Conservation (phyloP, 176 grass and related monocot genomes). For the Carex kokanica region DNA sequence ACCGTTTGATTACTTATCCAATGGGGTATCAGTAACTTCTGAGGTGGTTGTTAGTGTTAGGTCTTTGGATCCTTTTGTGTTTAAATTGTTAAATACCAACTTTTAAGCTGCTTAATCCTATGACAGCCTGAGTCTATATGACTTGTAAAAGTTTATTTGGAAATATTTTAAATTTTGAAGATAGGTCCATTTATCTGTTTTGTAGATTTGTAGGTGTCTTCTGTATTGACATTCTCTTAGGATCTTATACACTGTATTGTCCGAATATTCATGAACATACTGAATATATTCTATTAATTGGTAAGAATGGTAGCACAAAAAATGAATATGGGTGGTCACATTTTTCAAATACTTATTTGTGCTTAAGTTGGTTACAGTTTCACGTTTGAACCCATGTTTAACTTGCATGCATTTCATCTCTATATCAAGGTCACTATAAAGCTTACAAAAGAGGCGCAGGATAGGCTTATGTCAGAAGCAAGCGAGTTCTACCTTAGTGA, state of each 20-base stretch:
- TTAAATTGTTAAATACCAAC: background rate
- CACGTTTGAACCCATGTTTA: background rate
- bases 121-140: background rate
- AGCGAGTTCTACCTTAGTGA: conserved; percentile 90
- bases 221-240: background rate
- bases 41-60: background rate
- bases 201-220: background rate
- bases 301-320: background rate
- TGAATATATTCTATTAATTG: background rate
- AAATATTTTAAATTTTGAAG: background rate
- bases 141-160: background rate
- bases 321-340: background rate
- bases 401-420: background rate
- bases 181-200: conserved; percentile 2
- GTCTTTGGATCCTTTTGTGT: conserved; percentile 1
- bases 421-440: conserved; percentile 47
- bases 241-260: background rate
- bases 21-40: background rate
- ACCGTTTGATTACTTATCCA: background rate
- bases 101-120: background rate
- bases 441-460: conserved; percentile 68
- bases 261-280: background rate
- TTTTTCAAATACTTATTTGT: background rate
- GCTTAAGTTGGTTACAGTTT: background rate
- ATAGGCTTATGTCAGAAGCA: conserved; percentile 69